Evolutionary conservation across 2,329 filamentous ascomycete genomes (phyloP).

Genomic region (Xylariaceae sp.): DNA sequence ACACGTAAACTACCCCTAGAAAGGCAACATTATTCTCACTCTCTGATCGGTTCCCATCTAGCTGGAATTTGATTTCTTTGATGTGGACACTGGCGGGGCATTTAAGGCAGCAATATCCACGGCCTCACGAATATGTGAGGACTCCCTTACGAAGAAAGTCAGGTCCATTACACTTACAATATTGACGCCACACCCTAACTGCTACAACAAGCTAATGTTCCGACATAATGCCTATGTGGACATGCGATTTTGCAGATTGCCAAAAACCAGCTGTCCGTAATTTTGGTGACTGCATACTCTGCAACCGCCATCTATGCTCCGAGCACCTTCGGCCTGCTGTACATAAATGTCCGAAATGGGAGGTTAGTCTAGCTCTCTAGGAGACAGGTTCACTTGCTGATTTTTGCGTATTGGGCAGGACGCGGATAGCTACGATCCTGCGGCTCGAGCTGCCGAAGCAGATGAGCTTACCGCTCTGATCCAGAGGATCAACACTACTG

Average conservation of each 20-base stretch:
- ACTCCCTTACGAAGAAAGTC: no score
- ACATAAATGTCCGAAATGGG: conserved; percentile 47
- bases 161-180: no score
- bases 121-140: no score
- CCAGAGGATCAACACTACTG: conserved; percentile 44
- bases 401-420: conserved; percentile 39
- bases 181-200: no score
- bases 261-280: conserved; percentile 44
- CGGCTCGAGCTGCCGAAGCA: conserved; percentile 43
- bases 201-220: no score
- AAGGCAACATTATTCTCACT: no score
- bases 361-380: conserved; percentile 40
- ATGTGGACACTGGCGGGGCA: no score
- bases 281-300: conserved; percentile 48
- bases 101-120: no score
- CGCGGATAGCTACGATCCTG: conserved; percentile 44
- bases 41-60: no score
- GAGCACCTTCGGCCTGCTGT: conserved; percentile 42
- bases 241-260: conserved; percentile 36
- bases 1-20: no score
- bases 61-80: no score
- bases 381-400: conserved; percentile 23
- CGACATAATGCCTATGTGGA: neutral
- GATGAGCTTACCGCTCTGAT: conserved; percentile 45
- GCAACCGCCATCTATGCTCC: conserved; percentile 47